These are phyloP conservation scores for Phytophthora cactorum DNA, from an alignment of 352 stramenopile species.

Conservation along the genomic window DNA sequence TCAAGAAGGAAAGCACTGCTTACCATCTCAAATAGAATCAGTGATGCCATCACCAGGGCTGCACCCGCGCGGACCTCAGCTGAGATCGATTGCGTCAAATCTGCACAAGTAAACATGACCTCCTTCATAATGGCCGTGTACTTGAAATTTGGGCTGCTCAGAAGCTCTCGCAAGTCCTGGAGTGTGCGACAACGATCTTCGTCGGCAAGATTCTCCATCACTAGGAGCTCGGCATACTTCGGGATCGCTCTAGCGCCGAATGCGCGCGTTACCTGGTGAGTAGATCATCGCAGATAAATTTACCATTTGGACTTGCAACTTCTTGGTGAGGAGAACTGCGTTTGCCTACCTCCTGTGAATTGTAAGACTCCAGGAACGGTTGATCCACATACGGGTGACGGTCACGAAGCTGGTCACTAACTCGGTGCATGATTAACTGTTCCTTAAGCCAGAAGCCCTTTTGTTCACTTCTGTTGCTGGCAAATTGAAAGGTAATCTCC, in stretches of 20 bases:
- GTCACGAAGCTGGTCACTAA: constrained; percentile 71
- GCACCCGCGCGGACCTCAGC: constrained; percentile 51
- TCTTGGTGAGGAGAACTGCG: background rate
- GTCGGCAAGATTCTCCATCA: constrained; percentile 59
- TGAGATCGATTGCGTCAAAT: constrained; percentile 50
- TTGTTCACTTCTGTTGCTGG: background rate
- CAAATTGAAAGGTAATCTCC: background rate
- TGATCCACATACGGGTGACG: constrained; percentile 65
- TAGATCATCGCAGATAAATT: background rate
- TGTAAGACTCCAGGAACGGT: constrained; percentile 63
- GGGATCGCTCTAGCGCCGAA: constrained; percentile 55
- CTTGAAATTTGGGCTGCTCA: constrained; percentile 71
- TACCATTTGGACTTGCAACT: background rate
- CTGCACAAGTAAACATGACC: constrained; percentile 58
- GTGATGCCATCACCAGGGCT: constrained; percentile 54
- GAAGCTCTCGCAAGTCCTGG: constrained; percentile 51
- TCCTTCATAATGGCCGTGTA: constrained; percentile 54
- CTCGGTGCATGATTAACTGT: constrained; percentile 52
- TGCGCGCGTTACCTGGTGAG: constrained; percentile 53
- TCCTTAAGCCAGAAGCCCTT: no score
- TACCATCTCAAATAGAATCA: constrained; percentile 66
- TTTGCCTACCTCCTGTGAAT: constrained; percentile 48
- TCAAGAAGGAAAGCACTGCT: background rate
- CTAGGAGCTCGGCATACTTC: constrained; percentile 69
- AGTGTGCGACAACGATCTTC: constrained; percentile 60